Percentiles rank a stretch among this genome's conserved stretches.
Evolutionary conservation across 1,284 basidiomycete genomes (phyloP).

Genomic region (Apiotrichum akiyoshidainum): DNA sequence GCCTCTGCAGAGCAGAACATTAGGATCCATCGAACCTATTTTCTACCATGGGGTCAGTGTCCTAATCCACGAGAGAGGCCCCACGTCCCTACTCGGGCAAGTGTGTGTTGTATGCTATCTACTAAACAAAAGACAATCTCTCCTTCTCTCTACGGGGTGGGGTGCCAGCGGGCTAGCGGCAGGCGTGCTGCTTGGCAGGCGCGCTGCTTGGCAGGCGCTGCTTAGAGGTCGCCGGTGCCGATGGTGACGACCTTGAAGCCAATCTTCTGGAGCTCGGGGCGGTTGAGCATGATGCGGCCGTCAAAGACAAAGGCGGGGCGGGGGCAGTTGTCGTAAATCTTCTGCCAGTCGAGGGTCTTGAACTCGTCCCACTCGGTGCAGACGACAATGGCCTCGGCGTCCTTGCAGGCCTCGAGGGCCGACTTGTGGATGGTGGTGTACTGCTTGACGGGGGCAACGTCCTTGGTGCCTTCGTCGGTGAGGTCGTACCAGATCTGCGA

Average conservation of each 20-base stretch:
- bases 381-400: constrained; percentile 88
- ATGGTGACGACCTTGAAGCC: constrained; percentile 78
- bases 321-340: constrained; percentile 79
- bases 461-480: constrained; percentile 53
- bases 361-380: constrained; percentile 95
- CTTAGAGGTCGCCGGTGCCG: constrained; percentile 49
- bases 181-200: too few species aligned
- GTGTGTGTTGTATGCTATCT: constrained; percentile 14
- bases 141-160: background rate
- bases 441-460: constrained; percentile 62
- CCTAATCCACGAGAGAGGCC: constrained; percentile 4
- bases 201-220: background rate
- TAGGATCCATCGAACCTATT: background rate
- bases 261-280: constrained; percentile 71
- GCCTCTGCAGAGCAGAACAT: background rate
- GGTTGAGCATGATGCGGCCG: constrained; percentile 64
- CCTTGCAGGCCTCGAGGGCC: constrained; percentile 80
- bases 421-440: constrained; percentile 73
- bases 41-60: background rate
- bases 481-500: constrained; percentile 57
- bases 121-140: constrained; percentile 9
- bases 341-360: constrained; percentile 80
- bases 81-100: background rate
- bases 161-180: too few species aligned
- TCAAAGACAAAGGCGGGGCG: constrained; percentile 97